Evolutionary conservation across 768 basidiomycete species (phyloP), one percentile per base, ranked within the genome.

Genomic region (Sporobolomyces roseus): DNA sequence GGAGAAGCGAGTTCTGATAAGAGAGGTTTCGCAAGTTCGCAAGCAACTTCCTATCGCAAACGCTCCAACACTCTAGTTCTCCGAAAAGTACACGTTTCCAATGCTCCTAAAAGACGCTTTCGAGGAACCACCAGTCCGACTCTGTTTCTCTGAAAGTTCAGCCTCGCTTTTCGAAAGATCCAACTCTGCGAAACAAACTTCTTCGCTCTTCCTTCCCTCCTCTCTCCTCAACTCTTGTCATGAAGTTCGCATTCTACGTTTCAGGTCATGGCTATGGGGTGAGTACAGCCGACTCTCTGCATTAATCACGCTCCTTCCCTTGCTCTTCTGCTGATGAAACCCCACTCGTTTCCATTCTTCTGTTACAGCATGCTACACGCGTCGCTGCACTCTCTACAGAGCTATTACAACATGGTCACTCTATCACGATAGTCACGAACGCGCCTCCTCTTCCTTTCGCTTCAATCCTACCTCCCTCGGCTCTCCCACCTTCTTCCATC

Each of bases 291-390:
- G n/a, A n/a, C n/a, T 21, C 50, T 35, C 30, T n/a, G 17, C 7
- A 2, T 14, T 19, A 10, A 13, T 4, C n/a, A 14, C 8, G 25
- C n/a, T 29, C 38, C 38, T 48, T 3, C 25, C 29, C 35, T 33
- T n/a, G 45, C 52, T 17, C 45, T 35, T 33, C 19, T 8, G 1
- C 38, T n/a, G n/a, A 19, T 23, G 25, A 32, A 30, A 25, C 17
- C 61, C 53, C 41, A 16, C 56, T 29, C 10, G 33, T 8, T 33
- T 48, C 14, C 48, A n/a, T 25, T 49, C 16, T 21, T 30, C 41
- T n/a, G 50, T 4, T 30, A 35, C 87, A 88, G n/a, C 89, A 90
- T 75, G 89, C 88, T 13, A 91, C 89, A 4, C 84, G 89, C 43
- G 89, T 90, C 21, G 88, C 88, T 21, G 89, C 89, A 1, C 85